These are phyloP conservation scores for Ganoderma lucidum DNA, from an alignment of 1,284 basidiomycete genomes.

Conservation along the genomic window DNA sequence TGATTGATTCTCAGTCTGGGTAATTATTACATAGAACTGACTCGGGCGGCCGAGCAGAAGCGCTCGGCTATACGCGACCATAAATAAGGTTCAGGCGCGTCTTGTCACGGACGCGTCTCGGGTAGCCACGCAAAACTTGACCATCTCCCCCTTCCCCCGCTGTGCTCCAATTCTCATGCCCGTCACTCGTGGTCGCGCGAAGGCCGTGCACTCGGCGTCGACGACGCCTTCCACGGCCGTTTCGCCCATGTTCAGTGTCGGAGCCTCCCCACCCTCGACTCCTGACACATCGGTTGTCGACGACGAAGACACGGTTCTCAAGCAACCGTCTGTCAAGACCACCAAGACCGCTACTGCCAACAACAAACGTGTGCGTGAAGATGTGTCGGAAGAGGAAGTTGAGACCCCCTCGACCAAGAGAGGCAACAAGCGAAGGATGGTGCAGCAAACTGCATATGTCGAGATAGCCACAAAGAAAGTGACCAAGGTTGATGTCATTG, in stretches of 20 bases:
- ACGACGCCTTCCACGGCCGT: slow-evolving; percentile 44
- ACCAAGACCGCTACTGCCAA: slow-evolving; percentile 21
- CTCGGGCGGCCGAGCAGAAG: slow-evolving; percentile 9
- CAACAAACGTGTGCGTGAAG: slow-evolving; percentile 44
- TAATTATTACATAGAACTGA: not conserved
- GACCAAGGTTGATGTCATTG: slow-evolving; percentile 42
- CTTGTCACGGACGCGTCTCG: slow-evolving; percentile 34
- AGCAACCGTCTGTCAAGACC: slow-evolving; percentile 24
- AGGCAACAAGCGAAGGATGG: slow-evolving; percentile 53
- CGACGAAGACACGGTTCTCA: slow-evolving; percentile 30
- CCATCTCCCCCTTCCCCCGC: slow-evolving; percentile 18
- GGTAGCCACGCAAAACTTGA: slow-evolving; percentile 29
- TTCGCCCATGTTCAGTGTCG: slow-evolving; percentile 56
- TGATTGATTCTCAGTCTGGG: too few relatives aligned
- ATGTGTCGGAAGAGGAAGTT: slow-evolving; percentile 38
- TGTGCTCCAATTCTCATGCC: slow-evolving; percentile 22
- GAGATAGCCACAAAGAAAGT: slow-evolving; percentile 45
- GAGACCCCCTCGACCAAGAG: slow-evolving; percentile 22
- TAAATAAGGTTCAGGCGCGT: slow-evolving; percentile 36
- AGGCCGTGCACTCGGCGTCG: slow-evolving; percentile 35
- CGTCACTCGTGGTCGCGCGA: slow-evolving; percentile 36
- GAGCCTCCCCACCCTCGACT: slow-evolving; percentile 48
- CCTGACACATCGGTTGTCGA: slow-evolving; percentile 52
- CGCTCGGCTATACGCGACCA: slow-evolving; percentile 31
- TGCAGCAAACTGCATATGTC: slow-evolving; percentile 52